These are phyloP conservation scores for Penicillium sp. DNA, from an alignment of 2,329 filamentous ascomycete species.

Conservation along the genomic window DNA sequence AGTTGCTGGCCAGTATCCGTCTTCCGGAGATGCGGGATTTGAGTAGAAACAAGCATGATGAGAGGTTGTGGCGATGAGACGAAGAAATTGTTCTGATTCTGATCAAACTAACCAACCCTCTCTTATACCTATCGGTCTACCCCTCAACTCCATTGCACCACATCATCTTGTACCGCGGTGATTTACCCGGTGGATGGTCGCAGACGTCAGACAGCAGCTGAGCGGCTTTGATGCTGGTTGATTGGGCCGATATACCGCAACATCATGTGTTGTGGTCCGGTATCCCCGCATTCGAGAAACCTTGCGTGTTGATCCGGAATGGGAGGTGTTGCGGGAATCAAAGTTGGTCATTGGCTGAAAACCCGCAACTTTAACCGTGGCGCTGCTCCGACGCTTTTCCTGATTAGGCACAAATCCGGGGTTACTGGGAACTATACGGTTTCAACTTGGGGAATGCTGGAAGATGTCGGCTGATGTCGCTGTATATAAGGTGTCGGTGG, in stretches of 20 bases:
- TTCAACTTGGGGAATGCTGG: neutral
- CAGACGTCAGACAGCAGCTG: neutral
- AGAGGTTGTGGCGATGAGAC: neutral
- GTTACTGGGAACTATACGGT: neutral
- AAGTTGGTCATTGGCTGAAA: constrained; percentile 15
- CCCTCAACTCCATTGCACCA: neutral
- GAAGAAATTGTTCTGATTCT: neutral
- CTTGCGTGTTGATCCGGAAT: neutral
- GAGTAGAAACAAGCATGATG: constrained; percentile 5
- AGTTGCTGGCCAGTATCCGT: constrained; percentile 35
- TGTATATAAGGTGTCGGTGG: neutral
- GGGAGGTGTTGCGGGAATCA: constrained; percentile 4
- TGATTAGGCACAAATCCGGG: constrained; percentile 12
- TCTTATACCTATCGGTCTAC: constrained; percentile 4
- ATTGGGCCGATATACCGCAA: constrained; percentile 6
- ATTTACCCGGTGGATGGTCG: neutral
- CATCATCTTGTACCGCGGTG: neutral
- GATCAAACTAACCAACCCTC: neutral
- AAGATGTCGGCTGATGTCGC: neutral
- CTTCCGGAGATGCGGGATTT: constrained; percentile 16
- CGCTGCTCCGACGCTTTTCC: constrained; percentile 1
- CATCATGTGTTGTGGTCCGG: neutral
- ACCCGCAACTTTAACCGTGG: constrained; percentile 8
- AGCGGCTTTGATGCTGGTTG: neutral
- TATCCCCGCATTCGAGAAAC: neutral